Conservation (phyloP, 2,329 filamentous ascomycete species). For the Mycogone perniciosa region DNA sequence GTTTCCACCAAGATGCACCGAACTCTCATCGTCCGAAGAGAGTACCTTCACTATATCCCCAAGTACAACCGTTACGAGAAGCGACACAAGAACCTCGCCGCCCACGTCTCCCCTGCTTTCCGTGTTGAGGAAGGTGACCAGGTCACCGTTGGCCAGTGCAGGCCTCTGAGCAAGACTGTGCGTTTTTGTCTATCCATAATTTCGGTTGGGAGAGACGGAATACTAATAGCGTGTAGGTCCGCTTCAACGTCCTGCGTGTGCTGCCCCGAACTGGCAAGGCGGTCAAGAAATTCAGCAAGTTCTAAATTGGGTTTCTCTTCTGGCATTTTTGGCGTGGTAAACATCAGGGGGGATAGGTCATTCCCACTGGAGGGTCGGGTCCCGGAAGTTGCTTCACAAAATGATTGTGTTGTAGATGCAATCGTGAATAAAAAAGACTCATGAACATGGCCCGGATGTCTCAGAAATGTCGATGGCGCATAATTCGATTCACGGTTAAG, state of each 20-base stretch:
- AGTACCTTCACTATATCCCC: slow-evolving; percentile 99
- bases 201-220: neutral
- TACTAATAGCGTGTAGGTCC: slow-evolving; percentile 56
- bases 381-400: slow-evolving; percentile 36
- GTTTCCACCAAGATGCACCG: slow-evolving; percentile 99
- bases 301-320: slow-evolving; percentile 60
- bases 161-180: slow-evolving; percentile 99
- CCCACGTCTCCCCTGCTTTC: slow-evolving; percentile 98
- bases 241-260: slow-evolving; percentile 99
- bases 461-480: slow-evolving; percentile 10
- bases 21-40: slow-evolving; percentile 97
- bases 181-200: slow-evolving; percentile 34
- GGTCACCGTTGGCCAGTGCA: slow-evolving; percentile 99
- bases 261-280: slow-evolving; percentile 94
- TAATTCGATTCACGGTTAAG: slow-evolving; percentile 13
- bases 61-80: slow-evolving; percentile 99
- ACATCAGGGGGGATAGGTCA: slow-evolving; percentile 33
- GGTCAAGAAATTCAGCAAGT: slow-evolving; percentile 98
- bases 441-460: slow-evolving; percentile 29
- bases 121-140: slow-evolving; percentile 99
- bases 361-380: slow-evolving; percentile 35
- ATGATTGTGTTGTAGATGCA: slow-evolving; percentile 42
- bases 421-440: slow-evolving; percentile 37
- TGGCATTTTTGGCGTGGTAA: slow-evolving; percentile 53
- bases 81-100: slow-evolving; percentile 99